Conservation (phyloP, 768 basidiomycete species). For the Strobilomyces dryophilus region DNA sequence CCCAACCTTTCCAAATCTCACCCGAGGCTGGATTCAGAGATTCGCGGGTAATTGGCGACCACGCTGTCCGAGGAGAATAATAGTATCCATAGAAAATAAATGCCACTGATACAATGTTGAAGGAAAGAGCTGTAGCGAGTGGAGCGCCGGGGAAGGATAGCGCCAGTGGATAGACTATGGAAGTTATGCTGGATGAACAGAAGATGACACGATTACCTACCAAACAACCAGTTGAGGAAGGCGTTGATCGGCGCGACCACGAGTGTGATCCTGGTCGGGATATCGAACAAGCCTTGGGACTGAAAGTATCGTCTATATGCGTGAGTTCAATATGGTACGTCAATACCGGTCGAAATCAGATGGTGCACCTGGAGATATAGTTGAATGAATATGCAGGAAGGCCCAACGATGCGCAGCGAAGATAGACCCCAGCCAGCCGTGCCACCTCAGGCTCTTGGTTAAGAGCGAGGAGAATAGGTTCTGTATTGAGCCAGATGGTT, state of each 20-base stretch:
- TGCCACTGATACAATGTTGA: conserved; percentile 70
- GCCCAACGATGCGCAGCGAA: conserved; percentile 71
- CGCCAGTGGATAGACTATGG: conserved; percentile 46
- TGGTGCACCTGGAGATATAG: conserved; percentile 45
- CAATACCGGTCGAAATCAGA: not conserved
- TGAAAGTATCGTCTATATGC: conserved; percentile 53
- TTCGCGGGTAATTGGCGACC: conserved; percentile 44
- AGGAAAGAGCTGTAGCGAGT: conserved; percentile 83
- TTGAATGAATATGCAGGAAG: conserved; percentile 73
- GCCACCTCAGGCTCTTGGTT: conserved; percentile 86
- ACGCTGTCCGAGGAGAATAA: conserved; percentile 67
- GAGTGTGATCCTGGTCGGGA: conserved; percentile 81
- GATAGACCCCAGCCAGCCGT: conserved; percentile 67
- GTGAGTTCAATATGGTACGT: not conserved
- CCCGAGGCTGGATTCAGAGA: conserved; percentile 47
- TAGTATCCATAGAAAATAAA: conserved; percentile 63
- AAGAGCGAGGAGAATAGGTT: conserved; percentile 68
- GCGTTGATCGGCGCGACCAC: conserved; percentile 85
- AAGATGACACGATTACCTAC: conserved; percentile 33
- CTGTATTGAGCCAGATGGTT: conserved; percentile 79
- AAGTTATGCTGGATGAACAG: not conserved
- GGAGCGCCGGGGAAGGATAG: conserved; percentile 93
- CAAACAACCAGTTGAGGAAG: conserved; percentile 80
- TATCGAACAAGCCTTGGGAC: conserved; percentile 79
- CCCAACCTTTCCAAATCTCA: conserved; percentile 63